Base-by-base conservation (phyloP, 805 yeast species). In the Osmozyma mogii region DNA sequence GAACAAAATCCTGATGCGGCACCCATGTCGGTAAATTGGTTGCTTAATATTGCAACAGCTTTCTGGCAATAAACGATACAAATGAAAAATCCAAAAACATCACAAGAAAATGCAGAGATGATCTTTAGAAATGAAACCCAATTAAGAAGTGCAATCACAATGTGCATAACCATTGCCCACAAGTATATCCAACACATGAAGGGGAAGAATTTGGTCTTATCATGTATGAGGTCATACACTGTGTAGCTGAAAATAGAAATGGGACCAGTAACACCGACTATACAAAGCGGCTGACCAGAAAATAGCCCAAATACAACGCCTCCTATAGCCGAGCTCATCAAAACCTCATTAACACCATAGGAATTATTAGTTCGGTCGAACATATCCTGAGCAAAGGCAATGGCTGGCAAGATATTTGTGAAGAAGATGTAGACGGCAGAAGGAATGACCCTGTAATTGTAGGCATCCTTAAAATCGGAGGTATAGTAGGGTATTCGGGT, bases 181-280 rank as follows among this genome's bases (percentile, higher is more conserved):
- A 92, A 63, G 45, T 87, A 84, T 18, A 89, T 64, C 97, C 97
- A 92, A 50, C 89, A 79, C 95, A 92, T 88, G 52, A 89, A 89
- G 11, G 88, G 85, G 56, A 89, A 87, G 50, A 72, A 87, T 6
- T 70, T 67, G 1, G 69, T 59, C 14, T 50, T 56, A n/a, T n/a
- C n/a, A n/a, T n/a, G n/a, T 21, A 84, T 68, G 28, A 84, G 66
- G 36, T 79, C 80, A 49, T 78, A 84, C 1, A 92, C 88, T 0
- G 97, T 92, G 46, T 85, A 87, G 47, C 84, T 84, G 67, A 92
- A 89, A 36, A 89, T 88, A 2, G 94, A 61, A 10, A 92, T 79
- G 0, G 98, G 98, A 0, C 97, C 98, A 0, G 97, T 92, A 4
- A 89, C 96, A 3, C 98, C 98, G 6, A 92, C 97, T 15, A 89